Evolutionary conservation across 2,329 filamentous ascomycete genomes (phyloP), one percentile per base, ranked within the genome.

Genomic region (Penicillium sp.): DNA sequence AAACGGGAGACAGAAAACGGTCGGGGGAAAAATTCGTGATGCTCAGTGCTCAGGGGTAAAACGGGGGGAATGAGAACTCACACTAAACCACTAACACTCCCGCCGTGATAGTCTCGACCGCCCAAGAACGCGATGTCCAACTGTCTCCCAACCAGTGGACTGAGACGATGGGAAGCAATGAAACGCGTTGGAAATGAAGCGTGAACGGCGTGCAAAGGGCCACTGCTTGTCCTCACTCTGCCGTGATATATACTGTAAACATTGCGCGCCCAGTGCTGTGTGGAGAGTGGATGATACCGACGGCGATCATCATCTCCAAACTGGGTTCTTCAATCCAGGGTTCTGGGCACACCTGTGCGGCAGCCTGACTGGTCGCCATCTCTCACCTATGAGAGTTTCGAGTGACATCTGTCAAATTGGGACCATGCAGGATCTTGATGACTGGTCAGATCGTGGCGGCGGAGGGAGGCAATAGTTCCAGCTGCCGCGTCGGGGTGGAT

Each of bases 221-320:
- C n/a, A n/a, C n/a, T n/a, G n/a, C n/a, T n/a, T n/a, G n/a, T n/a
- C n/a, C n/a, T n/a, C n/a, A n/a, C n/a, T n/a, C n/a, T n/a, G n/a
- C n/a, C n/a, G 21, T 23, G 21, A 11, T 23, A 11, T 23, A 11
- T 23, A 11, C 21, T 7, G 21, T 11, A 11, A 23, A 33, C 16
- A 23, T 7, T 3, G 34, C n/a, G 25, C 23, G 20, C 31, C n/a
- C n/a, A n/a, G n/a, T n/a, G 21, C 21, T 36, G 31, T 34, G 26
- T 42, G 41, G 36, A 30, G 34, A 48, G 36, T 52, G 49, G 36
- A 55, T 50, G 52, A 54, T 50, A 43, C 42, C 14, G n/a, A 40
- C 28, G 43, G 35, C 31, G 52, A 50, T 55, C 50, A 55, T 55
- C 45, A 53, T 36, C 42, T 47, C 20, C 28, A 36, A 36, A 40